Percentiles rank a stretch among this genome's conserved stretches.
Conservation (phyloP, 192 early-diverging fungal genomes). For the Spizellomyces punctatus region DNA sequence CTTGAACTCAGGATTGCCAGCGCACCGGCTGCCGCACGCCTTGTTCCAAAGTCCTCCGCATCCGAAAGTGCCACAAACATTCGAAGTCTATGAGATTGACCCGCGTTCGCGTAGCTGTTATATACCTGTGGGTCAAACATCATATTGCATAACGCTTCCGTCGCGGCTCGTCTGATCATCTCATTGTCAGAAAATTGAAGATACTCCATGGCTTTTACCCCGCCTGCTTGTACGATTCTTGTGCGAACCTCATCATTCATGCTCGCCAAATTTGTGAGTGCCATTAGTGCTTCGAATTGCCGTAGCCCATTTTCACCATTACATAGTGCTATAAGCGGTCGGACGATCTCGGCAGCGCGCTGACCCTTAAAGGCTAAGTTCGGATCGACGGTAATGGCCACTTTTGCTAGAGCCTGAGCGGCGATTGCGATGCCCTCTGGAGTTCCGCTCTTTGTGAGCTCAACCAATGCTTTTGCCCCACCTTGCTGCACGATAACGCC, state of each 20-base stretch:
- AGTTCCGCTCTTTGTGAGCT: slow-evolving; percentile 43
- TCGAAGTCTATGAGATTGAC: slow-evolving; percentile 60
- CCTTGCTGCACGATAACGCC: slow-evolving; percentile 85
- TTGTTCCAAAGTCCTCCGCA: slow-evolving; percentile 81
- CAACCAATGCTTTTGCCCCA: slow-evolving; percentile 64
- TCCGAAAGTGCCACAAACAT: slow-evolving; percentile 85
- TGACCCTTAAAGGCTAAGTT: slow-evolving; percentile 79
- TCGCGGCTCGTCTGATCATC: slow-evolving; percentile 83
- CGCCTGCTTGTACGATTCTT: slow-evolving; percentile 60
- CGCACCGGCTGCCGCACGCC: slow-evolving; percentile 82
- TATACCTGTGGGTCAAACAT: slow-evolving; percentile 82
- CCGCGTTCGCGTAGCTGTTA: slow-evolving; percentile 64
- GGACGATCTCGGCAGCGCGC: slow-evolving; percentile 67
- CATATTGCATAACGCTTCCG: slow-evolving; percentile 93
- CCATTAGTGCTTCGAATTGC: slow-evolving; percentile 91
- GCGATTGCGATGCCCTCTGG: slow-evolving; percentile 47
- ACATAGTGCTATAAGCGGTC: slow-evolving; percentile 67
- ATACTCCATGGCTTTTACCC: slow-evolving; percentile 72
- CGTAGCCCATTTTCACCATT: slow-evolving; percentile 61
- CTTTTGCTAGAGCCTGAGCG: slow-evolving; percentile 85
- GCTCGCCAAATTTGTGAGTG: slow-evolving; percentile 88
- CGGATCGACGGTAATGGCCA: slow-evolving; percentile 91
- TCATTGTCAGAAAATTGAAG: slow-evolving; percentile 79
- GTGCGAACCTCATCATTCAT: slow-evolving; percentile 68
- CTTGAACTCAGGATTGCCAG: slow-evolving; percentile 76